Evolutionary conservation across 352 stramenopile species (phyloP), one percentile per base, ranked within the genome.

Genomic region (Pythium monospermum): DNA sequence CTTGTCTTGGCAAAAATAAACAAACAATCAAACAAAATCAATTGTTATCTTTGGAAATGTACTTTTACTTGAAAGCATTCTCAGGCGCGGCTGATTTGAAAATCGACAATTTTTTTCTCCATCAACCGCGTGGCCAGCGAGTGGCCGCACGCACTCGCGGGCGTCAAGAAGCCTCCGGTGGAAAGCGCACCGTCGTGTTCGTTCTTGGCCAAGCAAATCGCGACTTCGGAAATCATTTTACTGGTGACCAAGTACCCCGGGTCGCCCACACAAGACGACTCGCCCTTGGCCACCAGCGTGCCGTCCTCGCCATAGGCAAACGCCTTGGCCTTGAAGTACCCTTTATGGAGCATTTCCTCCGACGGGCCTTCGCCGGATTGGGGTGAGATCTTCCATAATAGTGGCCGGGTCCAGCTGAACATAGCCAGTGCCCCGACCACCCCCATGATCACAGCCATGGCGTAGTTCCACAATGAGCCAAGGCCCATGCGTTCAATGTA

Each of bases 341-440:
- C 87, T 19, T 82, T 69, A 11, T 69, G 30, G 73, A 94, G 83
- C 12, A 68, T 45, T 28, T 83, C 62, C 33, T 86, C 66, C 8
- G 68, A 73, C 2, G 86, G 85, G 1, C 87, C 90, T 55, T 85
- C 48, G 30, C 84, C 85, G 6, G 83, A 61, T 53, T 63, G 64
- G 7, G 86, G 82, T 10, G 84, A 54, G 18, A 92, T 22, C 48
- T 71, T 73, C 30, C 70, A 66, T 23, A 93, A 33, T 5, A 94
- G 49, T 35, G 63, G 59, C 5, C 71, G 66, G 19, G 78, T 91
- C 37, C 63, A 68, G 30, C 61, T 52, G 51, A 78, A 69, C 40
- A 76, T 66, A 15, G 76, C 21, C 43, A 85, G 62, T 5, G 43
- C 31, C 0, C 51, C 50, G 10, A 83, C 27, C 18, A 76, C 31